These are phyloP conservation scores for Chrysopogon serrulatus DNA, from an alignment of 176 grass and related monocot species.

Conservation along the genomic window DNA sequence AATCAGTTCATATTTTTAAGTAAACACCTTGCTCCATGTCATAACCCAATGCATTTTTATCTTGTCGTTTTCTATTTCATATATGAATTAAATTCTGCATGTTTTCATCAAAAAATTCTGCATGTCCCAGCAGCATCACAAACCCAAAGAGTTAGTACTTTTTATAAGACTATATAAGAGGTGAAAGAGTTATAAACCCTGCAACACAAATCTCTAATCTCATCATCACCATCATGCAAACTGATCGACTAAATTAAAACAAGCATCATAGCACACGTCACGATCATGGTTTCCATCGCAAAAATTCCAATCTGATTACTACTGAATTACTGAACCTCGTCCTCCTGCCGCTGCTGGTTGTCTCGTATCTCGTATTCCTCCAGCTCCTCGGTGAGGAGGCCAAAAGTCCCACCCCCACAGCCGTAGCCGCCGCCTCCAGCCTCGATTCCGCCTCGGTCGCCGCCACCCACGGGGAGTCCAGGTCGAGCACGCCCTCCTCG, in stretches of 20 bases:
- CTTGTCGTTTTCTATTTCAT: background rate
- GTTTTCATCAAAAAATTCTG: too few species aligned
- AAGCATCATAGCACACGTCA: background rate
- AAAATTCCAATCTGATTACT: background rate
- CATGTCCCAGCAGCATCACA: background rate
- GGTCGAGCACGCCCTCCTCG: constrained; percentile 23
- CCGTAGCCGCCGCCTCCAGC: background rate
- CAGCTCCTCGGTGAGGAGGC: background rate
- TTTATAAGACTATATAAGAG: too few species aligned
- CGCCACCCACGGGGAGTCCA: constrained; percentile 24
- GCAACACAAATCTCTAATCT: background rate
- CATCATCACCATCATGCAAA: background rate
- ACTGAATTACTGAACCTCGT: constrained; percentile 17
- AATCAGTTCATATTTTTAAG: background rate
- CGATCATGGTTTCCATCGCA: background rate
- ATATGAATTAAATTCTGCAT: background rate
- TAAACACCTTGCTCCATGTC: background rate
- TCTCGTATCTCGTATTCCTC: constrained; percentile 13
- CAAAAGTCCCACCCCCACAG: background rate
- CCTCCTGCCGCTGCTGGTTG: constrained; percentile 26
- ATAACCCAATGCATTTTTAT: background rate
- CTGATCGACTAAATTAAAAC: background rate
- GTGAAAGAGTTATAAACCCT: background rate
- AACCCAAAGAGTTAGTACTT: background rate
- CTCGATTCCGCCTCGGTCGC: constrained; percentile 20